Percentiles rank a stretch among this genome's conserved stretches.
These are phyloP conservation scores for Vicia sativa DNA, from an alignment of 306 rosid genomes.

Conservation along the genomic window DNA sequence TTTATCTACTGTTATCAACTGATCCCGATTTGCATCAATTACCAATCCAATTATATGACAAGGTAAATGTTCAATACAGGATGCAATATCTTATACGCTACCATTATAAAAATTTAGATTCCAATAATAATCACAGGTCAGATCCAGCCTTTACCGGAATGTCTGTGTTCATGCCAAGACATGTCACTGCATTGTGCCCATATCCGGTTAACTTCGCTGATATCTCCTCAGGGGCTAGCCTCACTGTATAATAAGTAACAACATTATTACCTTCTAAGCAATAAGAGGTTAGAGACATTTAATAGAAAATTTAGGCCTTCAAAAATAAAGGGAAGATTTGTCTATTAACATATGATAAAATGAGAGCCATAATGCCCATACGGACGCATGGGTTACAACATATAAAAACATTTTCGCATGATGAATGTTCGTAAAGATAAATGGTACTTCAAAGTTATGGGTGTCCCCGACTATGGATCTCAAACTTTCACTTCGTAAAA, in stretches of 20 bases:
- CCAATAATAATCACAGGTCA: not conserved
- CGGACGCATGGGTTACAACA: conserved; percentile 1
- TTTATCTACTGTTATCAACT: not conserved
- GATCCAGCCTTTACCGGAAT: conserved; percentile 68
- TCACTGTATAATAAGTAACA: conserved; percentile 59
- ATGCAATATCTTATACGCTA: not conserved
- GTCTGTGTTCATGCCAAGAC: conserved; percentile 90
- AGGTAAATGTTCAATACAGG: not conserved
- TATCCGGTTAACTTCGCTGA: conserved; percentile 76
- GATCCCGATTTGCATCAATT: not conserved
- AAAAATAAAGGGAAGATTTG: conserved; percentile 14
- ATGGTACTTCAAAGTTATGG: conserved; percentile 18
- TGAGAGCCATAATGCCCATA: conserved; percentile 23
- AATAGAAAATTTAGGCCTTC: not conserved
- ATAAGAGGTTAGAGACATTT: conserved; percentile 14
- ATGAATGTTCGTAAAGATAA: conserved; percentile 21
- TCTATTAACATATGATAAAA: conserved; percentile 15
- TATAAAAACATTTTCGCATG: not conserved
- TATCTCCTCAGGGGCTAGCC: conserved; percentile 89
- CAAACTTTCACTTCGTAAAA: conserved; percentile 8
- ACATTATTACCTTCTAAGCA: conserved; percentile 28
- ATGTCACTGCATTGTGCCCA: conserved; percentile 86
- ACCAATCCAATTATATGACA: not conserved
- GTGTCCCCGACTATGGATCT: conserved; percentile 6
- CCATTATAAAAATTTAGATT: not conserved